Evolutionary conservation across 208 protist species (phyloP), one percentile per base, ranked within the genome.

Genomic region (Leishmania lainsoni): DNA sequence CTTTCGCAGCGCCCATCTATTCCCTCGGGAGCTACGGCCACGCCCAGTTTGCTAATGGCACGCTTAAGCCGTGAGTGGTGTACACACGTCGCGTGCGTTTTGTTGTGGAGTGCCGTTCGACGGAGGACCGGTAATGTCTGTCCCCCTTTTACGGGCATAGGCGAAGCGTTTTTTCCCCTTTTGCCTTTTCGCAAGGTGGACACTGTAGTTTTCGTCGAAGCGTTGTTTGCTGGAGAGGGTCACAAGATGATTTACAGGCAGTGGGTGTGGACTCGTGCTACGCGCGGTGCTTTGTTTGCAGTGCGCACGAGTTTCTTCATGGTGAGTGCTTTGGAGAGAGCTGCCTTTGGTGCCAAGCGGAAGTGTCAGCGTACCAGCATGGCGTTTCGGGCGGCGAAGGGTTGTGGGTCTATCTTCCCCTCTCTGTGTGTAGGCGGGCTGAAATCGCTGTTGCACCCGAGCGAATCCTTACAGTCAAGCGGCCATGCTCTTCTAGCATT

Each of bases 1-100:
- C 96, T 5, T 98, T 96, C 77, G 89, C 88, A 3, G 92, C 92
- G 0, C 95, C 95, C 3, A 76, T 96, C 51, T 98, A 96, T 75
- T 80, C 87, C n/a, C 78, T 97, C 56, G 94, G 92, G 10, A 97
- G 90, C 84, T 95, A 97, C 81, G 92, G 92, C 0, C 89, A 94
- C 0, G 83, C 80, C 9, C 83, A 71, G 59, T 95, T 97, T 70
- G 29, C 81, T 0, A 91, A 90, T 52, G 73, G 81, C 16, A 83
- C 79, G 8, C 68, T 82, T 9, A 86, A 80, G 74, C 65, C 82
- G 51, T 86, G 74, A 77, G 35, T 8, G 51, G 12, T 9, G 42
- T 54, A 26, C 22, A 10, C 3, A 9, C 45, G 3, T 22, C 26
- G 17, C 29, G 20, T 29, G 45, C 22, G 0, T 14, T 52, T 49